Evolutionary conservation across 352 stramenopile species (phyloP), one percentile per base, ranked within the genome.

Genomic region (Phytophthora brassicae): DNA sequence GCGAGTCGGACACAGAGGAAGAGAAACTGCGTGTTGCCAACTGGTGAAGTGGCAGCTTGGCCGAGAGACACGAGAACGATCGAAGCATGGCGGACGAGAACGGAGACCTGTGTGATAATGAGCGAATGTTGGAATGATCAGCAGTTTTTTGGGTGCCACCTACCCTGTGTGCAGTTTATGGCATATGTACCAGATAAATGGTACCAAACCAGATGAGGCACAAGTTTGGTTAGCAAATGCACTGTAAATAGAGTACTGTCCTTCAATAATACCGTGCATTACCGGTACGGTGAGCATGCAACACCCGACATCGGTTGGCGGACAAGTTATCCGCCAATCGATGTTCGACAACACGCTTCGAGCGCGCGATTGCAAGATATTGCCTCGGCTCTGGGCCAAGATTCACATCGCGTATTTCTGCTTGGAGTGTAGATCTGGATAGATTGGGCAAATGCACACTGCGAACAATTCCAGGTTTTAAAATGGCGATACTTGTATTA

Each of bases 21-120:
- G 68, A 74, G n/a, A 76, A 65, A 36, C 56, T 60, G 38, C 75
- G 71, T n/a, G 52, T 61, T 13, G 59, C 56, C 33, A 61, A 6
- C 24, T 31, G 56, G 41, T 41, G 17, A 22, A 48, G n/a, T 5
- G 60, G 46, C 16, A 61, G 49, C 11, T 69, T 61, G 57, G 49
- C 43, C 31, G 62, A 48, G 42, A 76, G 51, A 12, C 60, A 64
- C 14, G 53, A 63, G 43, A 72, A 64, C 13, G 60, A 66, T 45
- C 44, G 56, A 31, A 71, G 13, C 66, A 74, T 74, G 8, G 29
- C 22, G 13, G 24, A 12, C 1, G 41, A 19, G 19, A 41, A 35
- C 28, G 19, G 56, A 46, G 36, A 53, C 42, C 8, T 50, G 41
- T 63, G 45, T n/a, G 20, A 44, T 59, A n/a, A 12, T 13, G 16